Evolutionary conservation across 495 filamentous ascomycete genomes (phyloP).

Genomic region (Neurospora sp.): DNA sequence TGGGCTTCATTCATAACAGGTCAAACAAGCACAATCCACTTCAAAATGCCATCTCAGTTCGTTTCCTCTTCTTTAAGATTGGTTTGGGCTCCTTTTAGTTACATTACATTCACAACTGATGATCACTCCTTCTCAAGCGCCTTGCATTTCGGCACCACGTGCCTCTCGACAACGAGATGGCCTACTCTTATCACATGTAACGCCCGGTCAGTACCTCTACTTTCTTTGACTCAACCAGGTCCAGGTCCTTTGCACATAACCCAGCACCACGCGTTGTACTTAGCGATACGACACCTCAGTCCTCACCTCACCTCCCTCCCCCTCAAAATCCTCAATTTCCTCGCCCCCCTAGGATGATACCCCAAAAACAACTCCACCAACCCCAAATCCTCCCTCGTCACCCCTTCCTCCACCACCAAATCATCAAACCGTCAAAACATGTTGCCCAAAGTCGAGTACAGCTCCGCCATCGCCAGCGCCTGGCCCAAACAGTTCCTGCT

Average conservation of each 20-base stretch:
- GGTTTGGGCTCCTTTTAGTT: background rate
- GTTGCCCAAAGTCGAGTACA: constrained; percentile 32
- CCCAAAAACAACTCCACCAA: constrained; percentile 7
- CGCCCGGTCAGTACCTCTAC: background rate
- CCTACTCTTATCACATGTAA: background rate
- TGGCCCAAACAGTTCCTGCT: constrained; percentile 37
- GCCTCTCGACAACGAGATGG: background rate
- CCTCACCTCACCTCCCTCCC: background rate
- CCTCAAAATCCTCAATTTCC: background rate
- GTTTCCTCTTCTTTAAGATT: background rate
- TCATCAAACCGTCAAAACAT: constrained; percentile 26
- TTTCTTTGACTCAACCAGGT: background rate
- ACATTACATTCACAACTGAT: background rate
- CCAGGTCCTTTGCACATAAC: background rate
- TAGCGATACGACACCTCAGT: no score
- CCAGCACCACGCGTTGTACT: background rate
- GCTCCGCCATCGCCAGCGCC: constrained; percentile 37
- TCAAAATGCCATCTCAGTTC: background rate
- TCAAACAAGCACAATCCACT: background rate
- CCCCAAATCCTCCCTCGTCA: constrained; percentile 3
- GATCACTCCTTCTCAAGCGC: background rate
- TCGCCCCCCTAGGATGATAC: constrained; percentile 6
- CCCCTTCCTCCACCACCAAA: background rate
- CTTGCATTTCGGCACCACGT: background rate
- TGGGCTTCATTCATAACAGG: background rate